phyloP scores from a whole-genome alignment of 129 eudicot species.

The Chrysanthemum seticuspe region DNA sequence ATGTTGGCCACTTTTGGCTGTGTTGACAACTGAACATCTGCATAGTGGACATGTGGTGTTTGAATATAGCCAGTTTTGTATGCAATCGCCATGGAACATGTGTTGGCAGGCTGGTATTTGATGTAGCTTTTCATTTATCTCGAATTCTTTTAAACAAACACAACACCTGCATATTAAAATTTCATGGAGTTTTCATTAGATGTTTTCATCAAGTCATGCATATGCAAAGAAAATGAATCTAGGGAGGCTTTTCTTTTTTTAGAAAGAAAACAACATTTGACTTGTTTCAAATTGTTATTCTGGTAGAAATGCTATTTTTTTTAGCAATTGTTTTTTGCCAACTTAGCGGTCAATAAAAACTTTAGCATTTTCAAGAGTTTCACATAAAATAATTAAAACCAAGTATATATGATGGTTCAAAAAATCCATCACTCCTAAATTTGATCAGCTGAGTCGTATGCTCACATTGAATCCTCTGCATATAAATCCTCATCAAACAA shows the following conservation, averaged over 20 bases:
- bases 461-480: conserved; percentile 52
- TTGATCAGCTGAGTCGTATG: background rate
- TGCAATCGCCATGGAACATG: conserved; percentile 63
- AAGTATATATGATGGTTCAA: background rate
- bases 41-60: conserved; percentile 72
- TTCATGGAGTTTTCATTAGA: conserved; percentile 12
- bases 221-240: background rate
- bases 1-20: conserved; percentile 19
- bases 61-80: conserved; percentile 57
- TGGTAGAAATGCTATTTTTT: background rate
- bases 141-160: conserved; percentile 73
- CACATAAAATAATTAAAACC: background rate
- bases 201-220: conserved; percentile 6
- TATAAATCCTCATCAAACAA: conserved; percentile 47
- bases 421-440: background rate
- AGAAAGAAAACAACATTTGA: background rate
- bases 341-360: background rate
- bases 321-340: background rate
- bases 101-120: conserved; percentile 64
- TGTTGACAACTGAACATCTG: conserved; percentile 46
- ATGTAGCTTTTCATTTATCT: conserved; percentile 54
- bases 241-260: background rate
- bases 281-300: background rate
- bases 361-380: background rate
- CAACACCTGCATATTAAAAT: conserved; percentile 48